phyloP scores from a whole-genome alignment of 2,329 filamentous ascomycete genomes.

The Trichoderma cornu-damae region DNA sequence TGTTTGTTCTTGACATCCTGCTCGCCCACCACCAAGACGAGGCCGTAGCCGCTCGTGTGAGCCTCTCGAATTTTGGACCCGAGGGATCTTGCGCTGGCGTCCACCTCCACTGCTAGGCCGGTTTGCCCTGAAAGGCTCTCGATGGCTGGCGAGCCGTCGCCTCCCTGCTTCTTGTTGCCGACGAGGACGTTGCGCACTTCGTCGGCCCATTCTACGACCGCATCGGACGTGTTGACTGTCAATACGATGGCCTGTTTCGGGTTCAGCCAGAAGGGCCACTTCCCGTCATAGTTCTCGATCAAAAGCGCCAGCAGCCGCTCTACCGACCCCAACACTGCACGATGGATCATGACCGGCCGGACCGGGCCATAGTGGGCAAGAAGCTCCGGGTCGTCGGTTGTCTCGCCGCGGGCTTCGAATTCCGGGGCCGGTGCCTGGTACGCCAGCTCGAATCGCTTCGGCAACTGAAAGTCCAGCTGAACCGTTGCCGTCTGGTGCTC shows the following conservation, averaged over 20 bases:
- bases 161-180: slow-evolving; percentile 35
- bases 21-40: slow-evolving; percentile 68
- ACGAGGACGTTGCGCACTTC: slow-evolving; percentile 46
- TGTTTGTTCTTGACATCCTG: slow-evolving; percentile 55
- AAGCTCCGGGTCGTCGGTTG: slow-evolving; percentile 43
- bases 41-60: slow-evolving; percentile 64
- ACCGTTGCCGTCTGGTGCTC: slow-evolving; percentile 86
- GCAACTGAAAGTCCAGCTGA: slow-evolving; percentile 85
- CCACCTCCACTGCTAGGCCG: slow-evolving; percentile 63
- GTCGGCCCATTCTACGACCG: slow-evolving; percentile 47
- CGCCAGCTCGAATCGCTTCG: slow-evolving; percentile 71
- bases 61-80: slow-evolving; percentile 68
- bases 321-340: slow-evolving; percentile 77
- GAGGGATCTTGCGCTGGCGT: slow-evolving; percentile 57
- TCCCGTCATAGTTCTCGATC: slow-evolving; percentile 75
- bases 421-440: slow-evolving; percentile 67
- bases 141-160: slow-evolving; percentile 32
- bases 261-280: slow-evolving; percentile 85
- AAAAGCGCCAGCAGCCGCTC: slow-evolving; percentile 80
- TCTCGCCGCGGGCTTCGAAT: slow-evolving; percentile 50
- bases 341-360: slow-evolving; percentile 73
- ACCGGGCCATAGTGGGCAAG: slow-evolving; percentile 54
- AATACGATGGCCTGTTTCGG: slow-evolving; percentile 72
- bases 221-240: slow-evolving; percentile 59
- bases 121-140: slow-evolving; percentile 52